Evolutionary conservation across 2,329 filamentous ascomycete species (phyloP).

Genomic region (Calonectria hongkongensis): DNA sequence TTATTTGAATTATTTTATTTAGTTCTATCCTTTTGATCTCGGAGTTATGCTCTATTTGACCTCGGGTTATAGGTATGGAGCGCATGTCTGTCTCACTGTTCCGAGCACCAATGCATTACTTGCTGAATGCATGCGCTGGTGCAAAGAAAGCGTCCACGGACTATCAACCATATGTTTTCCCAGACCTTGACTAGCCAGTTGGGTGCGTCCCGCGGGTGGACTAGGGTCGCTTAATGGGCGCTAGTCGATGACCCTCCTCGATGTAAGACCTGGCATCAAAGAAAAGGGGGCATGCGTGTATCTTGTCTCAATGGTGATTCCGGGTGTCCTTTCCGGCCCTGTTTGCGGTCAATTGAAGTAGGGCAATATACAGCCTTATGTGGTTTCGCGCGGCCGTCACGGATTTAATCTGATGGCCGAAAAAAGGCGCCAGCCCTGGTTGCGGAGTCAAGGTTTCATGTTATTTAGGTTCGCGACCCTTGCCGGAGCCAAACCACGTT

Average conservation of each 20-base stretch:
- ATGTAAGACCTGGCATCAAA: conserved; percentile 5
- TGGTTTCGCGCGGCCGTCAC: not conserved
- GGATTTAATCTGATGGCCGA: conserved; percentile 3
- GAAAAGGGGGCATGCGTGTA: not conserved
- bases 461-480: conserved; percentile 20
- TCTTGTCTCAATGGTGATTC: not conserved
- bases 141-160: not conserved
- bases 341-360: not conserved
- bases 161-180: conserved; percentile 13
- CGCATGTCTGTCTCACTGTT: not conserved
- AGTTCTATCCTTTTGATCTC: not conserved
- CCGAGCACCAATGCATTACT: not conserved
- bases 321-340: not conserved
- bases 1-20: not conserved
- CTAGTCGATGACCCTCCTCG: conserved; percentile 11
- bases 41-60: too few relatives aligned
- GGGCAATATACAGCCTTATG: not conserved
- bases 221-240: conserved; percentile 9
- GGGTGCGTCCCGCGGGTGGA: conserved; percentile 2
- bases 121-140: conserved; percentile 6
- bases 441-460: conserved; percentile 22
- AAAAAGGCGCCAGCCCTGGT: not conserved
- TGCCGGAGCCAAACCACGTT: conserved; percentile 16
- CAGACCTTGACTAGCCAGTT: not conserved
- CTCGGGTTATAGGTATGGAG: not conserved